Evolutionary conservation across 495 filamentous ascomycete species (phyloP).

Genomic region (Podospora tetraspora): DNA sequence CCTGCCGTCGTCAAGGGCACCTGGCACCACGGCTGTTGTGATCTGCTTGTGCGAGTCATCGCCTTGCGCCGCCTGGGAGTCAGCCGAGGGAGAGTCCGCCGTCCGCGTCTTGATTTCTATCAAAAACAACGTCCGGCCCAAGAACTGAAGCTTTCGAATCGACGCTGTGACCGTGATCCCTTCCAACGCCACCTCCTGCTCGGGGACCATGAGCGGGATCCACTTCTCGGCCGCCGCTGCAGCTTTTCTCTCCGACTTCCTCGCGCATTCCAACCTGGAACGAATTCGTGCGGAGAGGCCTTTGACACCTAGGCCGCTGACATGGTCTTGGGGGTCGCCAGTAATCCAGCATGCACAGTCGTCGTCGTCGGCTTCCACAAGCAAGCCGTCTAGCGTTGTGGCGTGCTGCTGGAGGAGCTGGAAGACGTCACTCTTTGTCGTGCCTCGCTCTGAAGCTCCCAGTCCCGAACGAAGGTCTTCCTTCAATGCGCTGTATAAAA

Average conservation of each 20-base stretch:
- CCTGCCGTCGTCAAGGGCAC: too few species aligned
- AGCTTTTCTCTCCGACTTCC: background rate
- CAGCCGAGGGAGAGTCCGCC: too few species aligned
- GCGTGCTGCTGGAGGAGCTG: background rate
- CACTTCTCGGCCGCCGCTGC: background rate
- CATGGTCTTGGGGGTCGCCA: background rate
- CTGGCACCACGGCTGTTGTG: constrained; percentile 31
- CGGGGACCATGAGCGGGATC: background rate
- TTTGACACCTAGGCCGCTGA: too few species aligned
- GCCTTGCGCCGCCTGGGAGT: too few species aligned
- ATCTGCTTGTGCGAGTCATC: constrained; percentile 8
- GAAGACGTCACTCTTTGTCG: background rate
- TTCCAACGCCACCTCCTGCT: background rate
- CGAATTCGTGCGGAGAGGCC: too few species aligned
- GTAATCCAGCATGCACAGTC: background rate
- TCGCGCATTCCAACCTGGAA: too few species aligned
- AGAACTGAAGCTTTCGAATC: background rate
- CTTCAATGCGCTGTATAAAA: background rate
- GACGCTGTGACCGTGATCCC: background rate
- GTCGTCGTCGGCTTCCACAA: background rate
- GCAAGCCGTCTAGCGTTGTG: background rate
- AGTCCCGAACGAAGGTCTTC: background rate
- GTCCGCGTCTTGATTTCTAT: background rate
- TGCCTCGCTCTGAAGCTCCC: background rate
- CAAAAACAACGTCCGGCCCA: background rate